Conservation (phyloP, 2,329 filamentous ascomycete genomes). For the Periconia digitata region DNA sequence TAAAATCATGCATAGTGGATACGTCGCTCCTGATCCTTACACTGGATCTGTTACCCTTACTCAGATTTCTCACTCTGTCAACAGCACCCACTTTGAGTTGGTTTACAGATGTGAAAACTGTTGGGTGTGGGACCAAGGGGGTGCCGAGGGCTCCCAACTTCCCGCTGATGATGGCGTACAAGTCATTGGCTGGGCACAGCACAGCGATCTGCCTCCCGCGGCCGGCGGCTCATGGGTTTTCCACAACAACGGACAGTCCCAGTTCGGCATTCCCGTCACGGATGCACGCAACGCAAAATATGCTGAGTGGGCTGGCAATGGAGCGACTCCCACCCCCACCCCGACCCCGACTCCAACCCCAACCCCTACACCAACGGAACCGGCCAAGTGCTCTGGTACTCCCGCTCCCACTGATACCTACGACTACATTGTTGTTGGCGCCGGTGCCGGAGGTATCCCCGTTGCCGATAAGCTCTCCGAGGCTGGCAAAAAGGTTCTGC, state of each 20-base stretch:
- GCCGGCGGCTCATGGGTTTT: slow-evolving; percentile 39
- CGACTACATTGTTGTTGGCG: slow-evolving; percentile 67
- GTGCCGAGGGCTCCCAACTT: slow-evolving; percentile 42
- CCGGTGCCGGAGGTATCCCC: slow-evolving; percentile 64
- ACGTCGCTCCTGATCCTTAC: slow-evolving; percentile 61
- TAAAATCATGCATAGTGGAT: slow-evolving; percentile 48
- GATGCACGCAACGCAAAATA: slow-evolving; percentile 50
- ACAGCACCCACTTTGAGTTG: slow-evolving; percentile 60
- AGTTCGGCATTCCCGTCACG: slow-evolving; percentile 53
- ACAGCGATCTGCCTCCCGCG: slow-evolving; percentile 43
- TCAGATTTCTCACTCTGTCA: slow-evolving; percentile 61
- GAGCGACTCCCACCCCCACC: slow-evolving; percentile 37
- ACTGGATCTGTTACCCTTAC: slow-evolving; percentile 63
- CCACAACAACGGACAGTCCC: slow-evolving; percentile 59
- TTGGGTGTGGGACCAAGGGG: slow-evolving; percentile 48
- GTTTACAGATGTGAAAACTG: slow-evolving; percentile 65
- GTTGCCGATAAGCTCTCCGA: slow-evolving; percentile 63
- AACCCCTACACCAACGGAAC: slow-evolving; percentile 30
- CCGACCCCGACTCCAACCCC: slow-evolving; percentile 28
- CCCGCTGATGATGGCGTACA: slow-evolving; percentile 27
- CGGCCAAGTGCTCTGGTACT: slow-evolving; percentile 40
- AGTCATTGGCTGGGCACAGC: slow-evolving; percentile 60
- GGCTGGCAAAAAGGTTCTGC: slow-evolving; percentile 64
- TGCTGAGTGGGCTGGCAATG: slow-evolving; percentile 42
- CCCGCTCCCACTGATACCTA: slow-evolving; percentile 50